Conservation (phyloP, 306 rosid species). For the Rosa chinensis region DNA sequence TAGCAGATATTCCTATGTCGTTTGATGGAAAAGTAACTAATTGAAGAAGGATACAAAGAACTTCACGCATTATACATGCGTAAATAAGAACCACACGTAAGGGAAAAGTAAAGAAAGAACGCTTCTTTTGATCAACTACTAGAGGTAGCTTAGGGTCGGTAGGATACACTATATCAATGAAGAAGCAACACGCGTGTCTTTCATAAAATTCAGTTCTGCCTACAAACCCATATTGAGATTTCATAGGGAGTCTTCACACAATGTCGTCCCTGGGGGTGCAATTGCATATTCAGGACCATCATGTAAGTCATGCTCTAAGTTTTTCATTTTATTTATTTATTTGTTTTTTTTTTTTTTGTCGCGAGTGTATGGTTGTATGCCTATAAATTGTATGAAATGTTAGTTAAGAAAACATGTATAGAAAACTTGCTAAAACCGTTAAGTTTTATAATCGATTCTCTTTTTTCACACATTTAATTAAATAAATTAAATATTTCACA, state of each 20-base stretch:
- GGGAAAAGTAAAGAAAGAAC: background rate
- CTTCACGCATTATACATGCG: background rate
- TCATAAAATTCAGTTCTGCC: background rate
- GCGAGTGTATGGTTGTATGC: no score
- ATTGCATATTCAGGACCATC: constrained; percentile 23
- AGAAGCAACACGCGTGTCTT: background rate
- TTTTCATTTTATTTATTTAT: background rate
- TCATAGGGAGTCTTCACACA: background rate
- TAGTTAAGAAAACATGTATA: no score
- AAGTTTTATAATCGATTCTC: no score
- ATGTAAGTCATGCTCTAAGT: constrained; percentile 41
- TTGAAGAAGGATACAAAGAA: background rate
- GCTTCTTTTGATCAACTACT: background rate
- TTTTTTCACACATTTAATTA: no score
- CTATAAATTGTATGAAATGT: no score
- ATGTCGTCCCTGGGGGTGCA: constrained; percentile 50
- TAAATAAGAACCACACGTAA: background rate
- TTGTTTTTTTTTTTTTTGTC: background rate
- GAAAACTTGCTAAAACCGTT: no score
- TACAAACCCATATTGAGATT: background rate
- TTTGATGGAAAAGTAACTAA: background rate
- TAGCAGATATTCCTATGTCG: background rate
- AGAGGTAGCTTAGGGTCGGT: no score
- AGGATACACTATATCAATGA: background rate
- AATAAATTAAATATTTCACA: no score